Evolutionary conservation across 2,329 filamentous ascomycete species (phyloP).

Genomic region (Metarhizium brunneum): DNA sequence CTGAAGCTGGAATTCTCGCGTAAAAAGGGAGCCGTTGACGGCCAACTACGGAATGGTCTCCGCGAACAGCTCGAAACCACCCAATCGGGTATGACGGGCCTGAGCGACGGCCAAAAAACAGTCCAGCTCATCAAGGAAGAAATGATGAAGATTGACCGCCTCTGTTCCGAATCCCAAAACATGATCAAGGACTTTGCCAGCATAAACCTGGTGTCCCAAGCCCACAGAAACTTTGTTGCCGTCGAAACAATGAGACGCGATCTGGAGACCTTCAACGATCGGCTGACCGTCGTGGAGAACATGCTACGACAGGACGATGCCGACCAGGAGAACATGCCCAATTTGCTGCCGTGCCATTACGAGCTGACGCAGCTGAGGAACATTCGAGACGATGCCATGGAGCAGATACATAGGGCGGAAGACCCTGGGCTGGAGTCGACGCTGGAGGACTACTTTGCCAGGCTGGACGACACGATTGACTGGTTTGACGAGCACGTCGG

Average conservation of each 20-base stretch:
- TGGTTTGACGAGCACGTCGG: slow-evolving; percentile 96
- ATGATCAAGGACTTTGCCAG: slow-evolving; percentile 96
- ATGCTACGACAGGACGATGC: slow-evolving; percentile 77
- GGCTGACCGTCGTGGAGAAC: slow-evolving; percentile 64
- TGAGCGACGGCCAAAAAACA: slow-evolving; percentile 83
- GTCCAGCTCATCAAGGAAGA: slow-evolving; percentile 94
- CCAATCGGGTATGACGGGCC: slow-evolving; percentile 81
- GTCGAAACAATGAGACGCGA: slow-evolving; percentile 90
- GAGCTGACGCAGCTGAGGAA: slow-evolving; percentile 86
- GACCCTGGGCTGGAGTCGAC: slow-evolving; percentile 71
- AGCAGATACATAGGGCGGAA: slow-evolving; percentile 76
- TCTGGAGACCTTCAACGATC: slow-evolving; percentile 76
- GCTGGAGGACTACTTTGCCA: slow-evolving; percentile 79
- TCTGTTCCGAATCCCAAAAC: slow-evolving; percentile 93
- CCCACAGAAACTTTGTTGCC: slow-evolving; percentile 91
- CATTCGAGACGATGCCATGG: slow-evolving; percentile 91
- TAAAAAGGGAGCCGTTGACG: slow-evolving; percentile 87
- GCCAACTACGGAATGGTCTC: slow-evolving; percentile 78
- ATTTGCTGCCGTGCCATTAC: slow-evolving; percentile 82
- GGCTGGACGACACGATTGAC: slow-evolving; percentile 77
- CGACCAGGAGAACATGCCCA: slow-evolving; percentile 83
- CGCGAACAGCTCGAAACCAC: slow-evolving; percentile 91
- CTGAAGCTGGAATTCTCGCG: slow-evolving; percentile 89
- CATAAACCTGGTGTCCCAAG: slow-evolving; percentile 85
- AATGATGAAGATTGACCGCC: slow-evolving; percentile 96